These are phyloP conservation scores for Xylariaceae sp. DNA, from an alignment of 2,329 filamentous ascomycete species.

Conservation along the genomic window DNA sequence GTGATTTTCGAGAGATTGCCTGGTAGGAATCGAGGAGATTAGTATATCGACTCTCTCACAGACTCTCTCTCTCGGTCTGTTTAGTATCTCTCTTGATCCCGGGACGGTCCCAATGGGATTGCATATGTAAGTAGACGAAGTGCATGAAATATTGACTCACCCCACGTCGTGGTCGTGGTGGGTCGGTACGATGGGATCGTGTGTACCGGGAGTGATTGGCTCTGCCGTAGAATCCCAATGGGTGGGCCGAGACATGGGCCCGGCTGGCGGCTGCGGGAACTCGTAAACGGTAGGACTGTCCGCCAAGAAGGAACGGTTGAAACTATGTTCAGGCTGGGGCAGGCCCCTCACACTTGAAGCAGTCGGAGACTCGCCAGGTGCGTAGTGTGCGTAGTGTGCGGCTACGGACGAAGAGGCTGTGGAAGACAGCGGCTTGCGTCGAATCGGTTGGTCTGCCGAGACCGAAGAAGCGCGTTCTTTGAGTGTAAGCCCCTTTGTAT, in stretches of 20 bases:
- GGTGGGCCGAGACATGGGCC: slow-evolving; percentile 21
- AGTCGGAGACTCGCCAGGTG: slow-evolving; percentile 36
- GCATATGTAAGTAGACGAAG: slow-evolving; percentile 19
- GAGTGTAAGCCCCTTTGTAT: slow-evolving; percentile 31
- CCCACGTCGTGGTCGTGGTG: slow-evolving; percentile 20
- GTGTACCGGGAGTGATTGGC: slow-evolving; percentile 7
- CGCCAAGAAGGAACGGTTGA: slow-evolving; percentile 49
- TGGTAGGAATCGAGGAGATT: slow-evolving; percentile 28
- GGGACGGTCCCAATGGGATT: slow-evolving; percentile 19
- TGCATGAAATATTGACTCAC: slow-evolving; percentile 27
- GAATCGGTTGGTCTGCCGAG: slow-evolving; percentile 38
- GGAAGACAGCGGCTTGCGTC: slow-evolving; percentile 56
- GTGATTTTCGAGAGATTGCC: slow-evolving; percentile 24
- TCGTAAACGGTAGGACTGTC: slow-evolving; percentile 61
- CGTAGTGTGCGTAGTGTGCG: slow-evolving; percentile 47
- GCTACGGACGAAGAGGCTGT: slow-evolving; percentile 47
- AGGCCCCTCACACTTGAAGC: slow-evolving; percentile 37
- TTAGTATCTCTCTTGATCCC: neutral
- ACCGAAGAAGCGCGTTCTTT: slow-evolving; percentile 20
- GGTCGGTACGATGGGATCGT: slow-evolving; percentile 13
- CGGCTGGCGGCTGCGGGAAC: slow-evolving; percentile 37
- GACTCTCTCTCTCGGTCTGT: no score
- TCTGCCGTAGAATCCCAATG: slow-evolving; percentile 21
- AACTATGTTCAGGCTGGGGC: slow-evolving; percentile 47
- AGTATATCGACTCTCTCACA: slow-evolving; percentile 16